phyloP scores from a whole-genome alignment of 148 eudicot genomes.

The Vaccinium corymbosum region DNA sequence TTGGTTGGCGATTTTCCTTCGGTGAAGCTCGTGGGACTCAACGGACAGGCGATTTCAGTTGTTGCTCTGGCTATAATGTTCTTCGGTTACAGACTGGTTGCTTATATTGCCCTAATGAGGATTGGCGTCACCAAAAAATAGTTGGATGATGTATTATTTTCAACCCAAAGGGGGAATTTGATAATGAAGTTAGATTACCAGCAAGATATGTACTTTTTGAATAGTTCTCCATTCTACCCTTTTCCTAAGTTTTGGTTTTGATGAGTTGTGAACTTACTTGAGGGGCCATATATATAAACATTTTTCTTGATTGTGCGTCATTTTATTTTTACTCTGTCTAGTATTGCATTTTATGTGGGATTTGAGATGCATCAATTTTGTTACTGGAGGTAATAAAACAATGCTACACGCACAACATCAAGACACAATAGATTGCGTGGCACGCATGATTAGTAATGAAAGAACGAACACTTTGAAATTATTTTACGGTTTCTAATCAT shows the following conservation, averaged over 20 bases:
- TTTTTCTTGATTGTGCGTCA: background rate
- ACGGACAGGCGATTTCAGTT: constrained; percentile 27
- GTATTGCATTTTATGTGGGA: background rate
- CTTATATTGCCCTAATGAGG: constrained; percentile 78
- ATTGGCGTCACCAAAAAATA: constrained; percentile 50
- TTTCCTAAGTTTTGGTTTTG: background rate
- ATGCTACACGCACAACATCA: too few relatives aligned
- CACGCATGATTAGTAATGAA: too few relatives aligned
- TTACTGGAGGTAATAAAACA: background rate
- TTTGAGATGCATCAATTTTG: background rate
- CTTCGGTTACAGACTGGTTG: constrained; percentile 48
- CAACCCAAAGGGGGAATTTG: background rate
- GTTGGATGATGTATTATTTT: background rate
- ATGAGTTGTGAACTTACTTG: background rate
- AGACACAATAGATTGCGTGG: too few relatives aligned
- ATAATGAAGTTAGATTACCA: background rate
- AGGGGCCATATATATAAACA: background rate
- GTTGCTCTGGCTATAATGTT: constrained; percentile 56
- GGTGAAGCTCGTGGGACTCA: constrained; percentile 47
- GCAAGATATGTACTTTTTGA: background rate
- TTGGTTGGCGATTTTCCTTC: constrained; percentile 58
- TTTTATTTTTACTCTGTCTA: background rate
- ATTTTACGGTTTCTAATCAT: too few relatives aligned
- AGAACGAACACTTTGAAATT: too few relatives aligned
- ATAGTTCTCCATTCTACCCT: background rate